phyloP scores from a whole-genome alignment of 305 asterid genomes.

The Fraxinus sp. region DNA sequence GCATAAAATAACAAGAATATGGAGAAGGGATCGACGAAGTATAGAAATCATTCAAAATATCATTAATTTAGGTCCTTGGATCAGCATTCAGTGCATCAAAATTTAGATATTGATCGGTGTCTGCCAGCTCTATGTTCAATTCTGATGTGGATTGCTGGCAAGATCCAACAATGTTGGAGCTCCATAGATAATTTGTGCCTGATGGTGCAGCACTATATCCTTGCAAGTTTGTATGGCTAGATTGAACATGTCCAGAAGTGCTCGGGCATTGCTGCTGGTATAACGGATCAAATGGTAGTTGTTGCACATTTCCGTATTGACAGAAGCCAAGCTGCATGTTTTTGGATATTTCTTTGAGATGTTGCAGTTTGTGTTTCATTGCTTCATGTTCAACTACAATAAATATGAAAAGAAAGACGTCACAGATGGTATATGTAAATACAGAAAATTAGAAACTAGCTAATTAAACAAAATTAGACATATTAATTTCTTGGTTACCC shows the following conservation, averaged over 20 bases:
- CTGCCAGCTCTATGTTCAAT: conserved; percentile 8
- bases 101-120: conserved; percentile 11
- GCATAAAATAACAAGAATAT: not conserved
- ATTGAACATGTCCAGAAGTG: not conserved
- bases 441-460: not conserved
- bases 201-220: not conserved
- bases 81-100: conserved; percentile 11
- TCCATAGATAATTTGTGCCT: not conserved
- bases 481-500: conserved; percentile 16
- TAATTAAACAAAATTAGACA: not conserved
- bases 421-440: not conserved
- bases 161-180: too few species aligned
- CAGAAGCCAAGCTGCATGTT: not conserved
- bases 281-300: not conserved
- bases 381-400: conserved; percentile 24
- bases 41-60: not conserved
- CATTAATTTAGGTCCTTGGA: not conserved
- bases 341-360: conserved; percentile 24
- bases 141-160: not conserved
- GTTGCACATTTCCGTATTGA: not conserved
- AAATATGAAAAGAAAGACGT: not conserved
- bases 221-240: not conserved
- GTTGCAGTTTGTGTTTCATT: conserved; percentile 21
- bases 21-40: not conserved
- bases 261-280: not conserved